Conservation (phyloP, 306 rosid species). For the Begonia masoniana region DNA sequence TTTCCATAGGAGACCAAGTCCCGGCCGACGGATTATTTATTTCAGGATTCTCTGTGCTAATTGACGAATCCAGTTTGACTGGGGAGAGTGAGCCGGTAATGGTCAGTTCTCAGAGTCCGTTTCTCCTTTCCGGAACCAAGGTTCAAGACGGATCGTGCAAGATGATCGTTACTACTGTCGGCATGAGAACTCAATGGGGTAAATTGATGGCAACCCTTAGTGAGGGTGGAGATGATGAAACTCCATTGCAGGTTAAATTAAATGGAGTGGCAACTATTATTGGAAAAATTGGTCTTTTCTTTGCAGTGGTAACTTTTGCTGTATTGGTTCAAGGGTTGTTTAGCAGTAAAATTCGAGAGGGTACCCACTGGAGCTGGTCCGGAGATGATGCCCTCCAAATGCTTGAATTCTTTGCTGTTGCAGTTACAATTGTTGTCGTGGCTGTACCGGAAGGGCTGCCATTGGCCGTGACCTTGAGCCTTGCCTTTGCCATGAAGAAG, state of each 20-base stretch:
- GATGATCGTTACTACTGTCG: conserved; percentile 75
- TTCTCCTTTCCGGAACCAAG: conserved; percentile 62
- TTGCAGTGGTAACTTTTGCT: conserved; percentile 56
- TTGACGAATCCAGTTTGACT: conserved; percentile 81
- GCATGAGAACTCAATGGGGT: conserved; percentile 98
- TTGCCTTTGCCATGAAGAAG: conserved; percentile 89
- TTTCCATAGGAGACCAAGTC: conserved; percentile 68
- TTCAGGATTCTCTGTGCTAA: conserved; percentile 50
- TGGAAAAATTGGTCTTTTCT: conserved; percentile 75
- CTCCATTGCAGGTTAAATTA: conserved; percentile 88
- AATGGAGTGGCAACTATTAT: conserved; percentile 89
- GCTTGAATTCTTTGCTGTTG: conserved; percentile 62
- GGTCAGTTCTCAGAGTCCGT: conserved; percentile 30
- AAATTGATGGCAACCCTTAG: conserved; percentile 66
- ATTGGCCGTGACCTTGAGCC: conserved; percentile 83
- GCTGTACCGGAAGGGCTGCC: conserved; percentile 94
- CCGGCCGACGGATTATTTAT: conserved; percentile 75
- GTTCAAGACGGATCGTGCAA: conserved; percentile 85
- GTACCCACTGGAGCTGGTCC: conserved; percentile 37
- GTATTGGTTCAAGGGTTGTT: conserved; percentile 62
- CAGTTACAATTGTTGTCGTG: conserved; percentile 82
- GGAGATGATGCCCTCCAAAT: conserved; percentile 42
- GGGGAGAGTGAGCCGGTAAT: conserved; percentile 78
- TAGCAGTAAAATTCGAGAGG: conserved; percentile 22
- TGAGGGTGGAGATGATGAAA: conserved; percentile 85